Evolutionary conservation across 1,284 basidiomycete genomes (phyloP), one percentile per base, ranked within the genome.

Genomic region (Trametes pubescens): DNA sequence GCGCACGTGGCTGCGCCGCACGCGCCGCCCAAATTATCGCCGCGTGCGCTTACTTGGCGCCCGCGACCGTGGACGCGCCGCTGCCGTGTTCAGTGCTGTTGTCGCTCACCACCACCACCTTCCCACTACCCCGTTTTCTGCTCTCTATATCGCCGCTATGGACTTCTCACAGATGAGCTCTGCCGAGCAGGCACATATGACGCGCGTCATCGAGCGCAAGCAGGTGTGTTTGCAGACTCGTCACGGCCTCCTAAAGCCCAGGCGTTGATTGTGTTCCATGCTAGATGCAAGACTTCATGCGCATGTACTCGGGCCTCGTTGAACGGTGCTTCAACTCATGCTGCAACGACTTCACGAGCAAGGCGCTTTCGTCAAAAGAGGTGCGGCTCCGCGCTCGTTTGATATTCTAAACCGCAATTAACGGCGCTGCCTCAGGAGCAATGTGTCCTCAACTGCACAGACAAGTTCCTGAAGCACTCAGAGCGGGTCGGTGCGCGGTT

Each of bases 251-350:
- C 22, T 47, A 51, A 47, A 35, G 61, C 21, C 14, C 21, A 24
- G 18, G 40, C 62, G 61, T 43, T 67, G 54, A 60, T 54, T 21
- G 60, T 48, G 13, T 38, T 29, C 56, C 26, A 58, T 48, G 49
- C n/a, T 79, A 99, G 94, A 98, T 99, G 96, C 94, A 97, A 85
- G 97, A 99, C 82, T 99, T 99, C 74, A 85, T 99, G 85, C 86
- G 86, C 74, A 91, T 99, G 78, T 99, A 99, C 82, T 94, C 95
- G n/a, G 92, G 91, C 73, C 86, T 99, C 60, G 96, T 98, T 47
- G 96, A 99, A 77, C 88, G 93, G 70, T 99, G 97, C 79, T 99
- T 99, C 85, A 95, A 85, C 69, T 84, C 93, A 34, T 99, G 97
- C 79, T 93, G 92, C 74, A 95, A 98, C 76, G 97, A 99, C 78